Base-by-base conservation (phyloP, 2,329 filamentous ascomycete genomes). In the Teratosphaeria gauchensis region DNA sequence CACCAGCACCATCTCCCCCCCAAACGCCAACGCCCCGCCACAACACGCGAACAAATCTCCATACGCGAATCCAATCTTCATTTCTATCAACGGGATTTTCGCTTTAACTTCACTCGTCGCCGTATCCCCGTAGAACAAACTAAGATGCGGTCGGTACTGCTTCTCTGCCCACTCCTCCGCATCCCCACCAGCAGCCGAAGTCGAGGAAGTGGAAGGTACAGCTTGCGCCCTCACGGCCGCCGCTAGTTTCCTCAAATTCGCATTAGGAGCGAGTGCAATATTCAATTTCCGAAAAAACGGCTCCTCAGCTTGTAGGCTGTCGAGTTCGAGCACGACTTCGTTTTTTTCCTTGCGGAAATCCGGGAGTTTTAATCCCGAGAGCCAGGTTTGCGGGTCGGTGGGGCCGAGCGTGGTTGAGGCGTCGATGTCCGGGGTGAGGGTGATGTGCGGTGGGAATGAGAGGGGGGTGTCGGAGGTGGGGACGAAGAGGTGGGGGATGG, bases 1-100 rank as follows among this genome's bases (percentile, higher is more conserved):
- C 8, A 66, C 65, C 52, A 66, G 21, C n/a, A 64, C 62, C 59
- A 66, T 51, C 21, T 59, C 46, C 8, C 64, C 64, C n/a, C 65
- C 65, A 58, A 66, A 55, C 58, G 61, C 63, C 56, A 66, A 59
- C 35, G 64, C 60, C 2, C 65, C 65, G 28, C 65, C 65, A 61
- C 65, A 66, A 28, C 65, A 66, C 32, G 65, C 65, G 52, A 66
- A 66, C 24, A 65, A 31, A 61, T 66, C 65, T 28, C 65, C 65
- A 42, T 63, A 58, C 8, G 65, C 65, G 30, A 66, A 66, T 16
- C 65, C 65, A 53, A 66, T 59, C 35, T 65, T 65, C 64, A 66
- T 65, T 54, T 66, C 63, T 55, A 66, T 61, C 55, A 64, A 54
- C 19, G 65, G 58, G 4, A 64, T 31, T 54, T 65, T 64, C 16